These are phyloP conservation scores for Xerocomellus amylosporus DNA, from an alignment of 768 basidiomycete genomes.

Conservation along the genomic window DNA sequence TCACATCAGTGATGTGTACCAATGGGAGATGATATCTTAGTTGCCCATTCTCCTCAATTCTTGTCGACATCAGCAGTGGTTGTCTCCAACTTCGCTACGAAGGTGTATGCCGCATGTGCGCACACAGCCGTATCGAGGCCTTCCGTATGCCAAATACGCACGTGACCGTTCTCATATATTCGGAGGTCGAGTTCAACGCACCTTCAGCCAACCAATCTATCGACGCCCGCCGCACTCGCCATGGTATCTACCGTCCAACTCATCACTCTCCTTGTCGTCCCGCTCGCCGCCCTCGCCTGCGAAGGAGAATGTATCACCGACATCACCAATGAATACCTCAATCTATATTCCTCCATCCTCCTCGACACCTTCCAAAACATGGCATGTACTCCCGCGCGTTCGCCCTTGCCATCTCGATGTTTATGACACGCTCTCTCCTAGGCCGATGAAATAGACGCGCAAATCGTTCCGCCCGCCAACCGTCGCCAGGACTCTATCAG, in stretches of 20 bases:
- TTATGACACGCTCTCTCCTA: slow-evolving; percentile 12
- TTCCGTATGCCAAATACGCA: slow-evolving; percentile 12
- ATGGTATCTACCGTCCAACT: slow-evolving; percentile 25
- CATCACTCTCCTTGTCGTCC: slow-evolving; percentile 28
- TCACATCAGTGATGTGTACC: background rate
- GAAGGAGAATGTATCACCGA: slow-evolving; percentile 66
- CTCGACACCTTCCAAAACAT: slow-evolving; percentile 37
- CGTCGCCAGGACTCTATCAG: slow-evolving; percentile 25
- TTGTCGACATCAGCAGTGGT: background rate
- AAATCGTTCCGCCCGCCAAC: slow-evolving; percentile 30
- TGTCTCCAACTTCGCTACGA: background rate
- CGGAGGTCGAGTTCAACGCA: background rate
- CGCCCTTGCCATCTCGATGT: background rate
- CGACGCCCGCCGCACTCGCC: slow-evolving; percentile 9
- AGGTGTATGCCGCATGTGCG: background rate
- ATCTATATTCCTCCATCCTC: slow-evolving; percentile 48
- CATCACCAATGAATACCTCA: slow-evolving; percentile 55
- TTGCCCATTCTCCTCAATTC: background rate
- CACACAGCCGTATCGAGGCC: background rate
- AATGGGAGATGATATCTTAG: background rate
- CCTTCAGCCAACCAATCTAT: background rate
- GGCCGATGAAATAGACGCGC: slow-evolving; percentile 36
- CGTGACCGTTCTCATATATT: slow-evolving; percentile 16
- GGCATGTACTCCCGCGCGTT: slow-evolving; percentile 35
- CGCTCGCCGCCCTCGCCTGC: slow-evolving; percentile 50